Base-by-base conservation (phyloP, 1,139 yeast species). In the Tardiomyces blankii region DNA sequence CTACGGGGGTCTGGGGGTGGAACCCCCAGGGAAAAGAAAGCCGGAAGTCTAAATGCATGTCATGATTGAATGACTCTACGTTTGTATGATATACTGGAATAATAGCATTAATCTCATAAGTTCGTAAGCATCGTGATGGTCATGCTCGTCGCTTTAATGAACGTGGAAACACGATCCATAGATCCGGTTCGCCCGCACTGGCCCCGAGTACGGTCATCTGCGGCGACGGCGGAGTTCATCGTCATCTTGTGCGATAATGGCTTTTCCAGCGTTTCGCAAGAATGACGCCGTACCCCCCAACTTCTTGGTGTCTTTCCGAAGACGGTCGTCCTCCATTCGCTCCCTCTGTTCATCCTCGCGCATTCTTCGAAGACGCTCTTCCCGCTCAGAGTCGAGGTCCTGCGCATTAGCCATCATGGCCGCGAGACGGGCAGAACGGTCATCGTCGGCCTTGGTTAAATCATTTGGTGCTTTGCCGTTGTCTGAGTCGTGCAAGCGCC, bases 291-390 rank as follows among this genome's bases (percentile, higher is more conserved):
- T 30, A 5, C 94, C 77, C 50, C 83, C 93, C 39, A 81, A 80
- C 72, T 77, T 81, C 75, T 81, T 81, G 39, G 80, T 82, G 58
- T 83, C 79, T 66, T 80, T 81, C 42, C 75, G 35, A 9, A 30
- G 71, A 13, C 91, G 86, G 56, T 82, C 64, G 58, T 68, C 72
- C 55, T 81, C 88, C 57, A 78, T 82, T 57, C 91, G 73, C 59
- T 81, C 89, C 65, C 75, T 77, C 60, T 83, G 91, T 49, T 72
- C 88, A 67, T 79, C 80, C 60, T 76, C 75, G 54, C 78, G 82
- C 62, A 78, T 80, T 64, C 77, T 80, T 47, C 74, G 73, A 38
- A 80, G 64, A 54, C 74, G 73, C 33, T 67, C 67, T 45, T 71
- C 67, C 54, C 74, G 77, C 44, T 67, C 74, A 19, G 69, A 68